Evolutionary conservation across 768 basidiomycete species (phyloP).

Genomic region (Panaeolus papilionaceus): DNA sequence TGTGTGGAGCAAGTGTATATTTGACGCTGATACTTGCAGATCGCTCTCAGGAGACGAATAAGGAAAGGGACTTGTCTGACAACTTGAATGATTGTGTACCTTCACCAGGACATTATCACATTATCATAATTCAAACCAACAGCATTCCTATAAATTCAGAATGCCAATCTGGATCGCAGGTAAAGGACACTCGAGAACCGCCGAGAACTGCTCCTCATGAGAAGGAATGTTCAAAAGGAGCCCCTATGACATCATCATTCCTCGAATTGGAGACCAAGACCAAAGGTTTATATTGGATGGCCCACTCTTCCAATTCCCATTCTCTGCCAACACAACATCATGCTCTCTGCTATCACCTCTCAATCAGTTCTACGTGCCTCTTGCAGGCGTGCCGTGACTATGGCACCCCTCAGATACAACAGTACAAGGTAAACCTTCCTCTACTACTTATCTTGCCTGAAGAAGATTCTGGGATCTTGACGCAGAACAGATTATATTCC

Average conservation of each 20-base stretch:
- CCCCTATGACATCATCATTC: slow-evolving; percentile 4
- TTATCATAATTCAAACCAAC: background rate
- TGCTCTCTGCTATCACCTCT: background rate
- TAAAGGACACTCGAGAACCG: too few relatives aligned
- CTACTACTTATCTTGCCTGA: background rate
- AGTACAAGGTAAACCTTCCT: background rate
- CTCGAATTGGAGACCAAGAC: background rate
- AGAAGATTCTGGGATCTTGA: slow-evolving; percentile 2
- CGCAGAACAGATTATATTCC: slow-evolving; percentile 1
- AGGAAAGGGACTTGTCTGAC: background rate
- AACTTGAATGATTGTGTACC: background rate
- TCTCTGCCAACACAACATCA: background rate
- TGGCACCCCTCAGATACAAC: background rate
- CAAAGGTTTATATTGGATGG: background rate
- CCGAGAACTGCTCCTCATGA: background rate
- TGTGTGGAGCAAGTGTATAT: slow-evolving; percentile 1
- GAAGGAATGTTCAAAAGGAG: background rate
- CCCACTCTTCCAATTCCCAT: background rate
- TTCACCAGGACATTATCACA: too few relatives aligned
- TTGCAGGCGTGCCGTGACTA: background rate
- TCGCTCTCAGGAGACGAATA: background rate
- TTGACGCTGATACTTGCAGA: background rate
- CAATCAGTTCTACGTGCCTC: background rate
- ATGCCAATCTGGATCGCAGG: background rate
- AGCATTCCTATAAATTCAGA: background rate